These are phyloP conservation scores for Phialemonium atrogriseum DNA, from an alignment of 2,329 filamentous ascomycete genomes.

Conservation along the genomic window DNA sequence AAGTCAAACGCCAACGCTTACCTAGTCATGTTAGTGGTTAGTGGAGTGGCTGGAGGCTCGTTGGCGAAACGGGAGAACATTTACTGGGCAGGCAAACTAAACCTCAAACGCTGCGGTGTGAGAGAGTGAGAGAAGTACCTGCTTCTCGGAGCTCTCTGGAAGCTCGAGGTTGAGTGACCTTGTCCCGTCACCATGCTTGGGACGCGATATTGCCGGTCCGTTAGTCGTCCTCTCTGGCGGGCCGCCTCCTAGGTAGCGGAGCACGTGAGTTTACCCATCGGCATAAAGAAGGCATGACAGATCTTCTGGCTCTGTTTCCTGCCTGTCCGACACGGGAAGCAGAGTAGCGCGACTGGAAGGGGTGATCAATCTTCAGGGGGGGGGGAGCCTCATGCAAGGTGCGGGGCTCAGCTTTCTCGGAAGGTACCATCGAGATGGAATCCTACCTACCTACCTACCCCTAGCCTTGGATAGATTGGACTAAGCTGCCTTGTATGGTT, in stretches of 20 bases:
- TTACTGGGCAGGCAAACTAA: background rate
- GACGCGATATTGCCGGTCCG: background rate
- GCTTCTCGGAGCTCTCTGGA: background rate
- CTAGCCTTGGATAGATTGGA: too few species aligned
- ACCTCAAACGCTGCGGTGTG: constrained; percentile 2
- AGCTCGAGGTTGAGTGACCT: background rate
- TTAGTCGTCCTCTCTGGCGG: background rate
- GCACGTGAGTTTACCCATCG: constrained; percentile 1
- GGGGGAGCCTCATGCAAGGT: too few species aligned
- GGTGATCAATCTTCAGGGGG: too few species aligned
- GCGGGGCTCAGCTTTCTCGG: too few species aligned
- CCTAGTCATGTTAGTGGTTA: constrained; percentile 3
- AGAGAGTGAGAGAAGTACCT: background rate
- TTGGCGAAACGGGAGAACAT: background rate
- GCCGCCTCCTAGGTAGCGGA: background rate
- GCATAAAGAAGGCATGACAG: constrained; percentile 2
- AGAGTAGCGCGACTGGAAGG: too few species aligned
- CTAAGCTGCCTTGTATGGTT: too few species aligned
- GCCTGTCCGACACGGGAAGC: background rate
- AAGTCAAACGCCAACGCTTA: constrained; percentile 8
- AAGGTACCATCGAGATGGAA: too few species aligned
- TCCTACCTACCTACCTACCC: too few species aligned
- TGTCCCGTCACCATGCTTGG: too few species aligned
- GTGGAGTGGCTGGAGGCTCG: background rate
- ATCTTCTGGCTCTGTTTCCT: background rate